Base-by-base conservation (phyloP, 2,329 filamentous ascomycete species). In the Alternaria panax region DNA sequence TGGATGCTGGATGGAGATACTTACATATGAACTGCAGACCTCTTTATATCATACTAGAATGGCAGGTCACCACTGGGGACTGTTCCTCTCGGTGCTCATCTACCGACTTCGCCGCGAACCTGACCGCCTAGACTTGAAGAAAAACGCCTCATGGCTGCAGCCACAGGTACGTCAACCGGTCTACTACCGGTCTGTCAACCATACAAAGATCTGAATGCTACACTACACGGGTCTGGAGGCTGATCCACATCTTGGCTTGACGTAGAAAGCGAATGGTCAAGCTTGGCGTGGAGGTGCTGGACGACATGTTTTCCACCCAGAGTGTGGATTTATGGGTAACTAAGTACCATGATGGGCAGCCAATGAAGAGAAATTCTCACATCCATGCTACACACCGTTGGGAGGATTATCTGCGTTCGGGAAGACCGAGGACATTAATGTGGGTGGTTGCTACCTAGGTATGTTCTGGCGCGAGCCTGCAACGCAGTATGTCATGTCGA, bases 281-380 rank as follows among this genome's bases (percentile, higher is more conserved):
- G 62, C 63, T 63, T 55, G 62, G 64, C 56, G 40, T 25, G 27
- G 25, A 34, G 20, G 30, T 47, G 30, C 57, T 64, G 59, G 42
- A 54, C 14, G 32, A 42, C 46, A 58, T 48, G 27, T 59, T 56
- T 54, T 61, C 63, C 57, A 58, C 51, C 60, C 27, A 22, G 43
- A 25, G 47, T 9, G 30, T 57, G n/a, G 14, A 28, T 50, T 28
- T 34, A 28, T 43, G 51, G 36, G 22, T 38, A 36, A 45, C 27
- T 45, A 56, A 74, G 72, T 61, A 76, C 73, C 71, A 32, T 76
- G 72, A 70, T 76, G 73, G 70, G 38, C 64, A 53, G 45, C 59
- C 60, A 66, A 60, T 51, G 48, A 42, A 52, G 63, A 63, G 60
- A 57, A 59, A 51, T 68, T 71, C 67, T 64, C 56, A 60, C 54